Evolutionary conservation across 176 grass and related monocot species (phyloP), one percentile per base, ranked within the genome.

Genomic region (Ensete ventricosum): DNA sequence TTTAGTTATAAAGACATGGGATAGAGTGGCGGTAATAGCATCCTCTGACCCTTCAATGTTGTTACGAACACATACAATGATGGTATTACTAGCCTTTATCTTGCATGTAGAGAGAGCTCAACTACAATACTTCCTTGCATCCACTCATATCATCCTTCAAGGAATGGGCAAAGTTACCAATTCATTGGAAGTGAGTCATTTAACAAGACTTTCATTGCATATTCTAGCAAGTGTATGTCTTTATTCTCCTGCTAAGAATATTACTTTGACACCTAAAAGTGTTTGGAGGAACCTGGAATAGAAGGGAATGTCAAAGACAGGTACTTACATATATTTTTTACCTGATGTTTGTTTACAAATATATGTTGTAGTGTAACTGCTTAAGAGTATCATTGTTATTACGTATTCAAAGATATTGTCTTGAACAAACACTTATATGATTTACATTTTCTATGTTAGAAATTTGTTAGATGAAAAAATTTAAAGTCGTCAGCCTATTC

Each of bases 241-340:
- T 72, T 90, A 97, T 88, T 90, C 93, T 71, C 65, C 85, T 92
- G 80, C 88, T 83, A 90, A 92, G 73, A 90, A 97, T 82, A 87
- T 90, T 14, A 55, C 73, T 86, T 81, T 92, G 77, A 86, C 92
- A 81, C 93, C 93, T 86, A 85, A 92, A 77, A 76, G n/a, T n/a
- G n/a, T n/a, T n/a, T n/a, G n/a, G n/a, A n/a, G n/a, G n/a, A n/a
- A n/a, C n/a, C n/a, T n/a, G 69, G 87, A 97, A 75, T 85, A 67
- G 60, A 92, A 93, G 93, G 84, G 86, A 62, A 71, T 74, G 53
- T 90, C 88, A 79, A 68, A 69, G 74, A 79, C 79, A 77, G 85
- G 93, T 92, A 84, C 80, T 67, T 81, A 34, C 24, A 60, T 16
- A 78, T 65, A 29, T 73, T 73, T 27, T 14, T 68, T 55, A 17